Evolutionary conservation across 805 yeast genomes (phyloP), one percentile per base, ranked within the genome.

Genomic region (Starmerella floris): DNA sequence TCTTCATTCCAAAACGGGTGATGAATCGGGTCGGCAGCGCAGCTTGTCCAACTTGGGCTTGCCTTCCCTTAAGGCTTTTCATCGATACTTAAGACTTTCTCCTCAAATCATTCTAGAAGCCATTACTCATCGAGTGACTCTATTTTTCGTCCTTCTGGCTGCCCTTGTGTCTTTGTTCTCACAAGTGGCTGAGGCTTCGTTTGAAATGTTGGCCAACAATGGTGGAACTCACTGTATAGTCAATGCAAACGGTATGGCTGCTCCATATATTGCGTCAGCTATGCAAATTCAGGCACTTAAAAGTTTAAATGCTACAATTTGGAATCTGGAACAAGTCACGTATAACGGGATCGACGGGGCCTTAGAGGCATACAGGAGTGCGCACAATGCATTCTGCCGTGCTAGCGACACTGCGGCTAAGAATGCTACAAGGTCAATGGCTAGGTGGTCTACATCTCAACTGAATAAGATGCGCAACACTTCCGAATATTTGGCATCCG

Each of bases 271-370:
- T 23, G 41, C 38, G 8, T n/a, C 35, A 22, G 23, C 23, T 6
- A n/a, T 35, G 20, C 41, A 25, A 19, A 17, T 16, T 5, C 43
- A 42, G 28, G 15, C 42, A 2, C 10, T 43, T 27, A 34, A 33
- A 23, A 27, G 46, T 26, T n/a, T 44, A 35, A 51, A 44, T 33
- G 45, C 47, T 20, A 45, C 44, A 11, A 34, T 45, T 6, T 48
- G 49, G 48, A 48, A 48, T 19, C 17, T 44, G 33, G 32, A 30
- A 15, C 38, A 36, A 13, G 15, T 32, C 2, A 32, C 44, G 19
- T 3, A 16, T 8, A n/a, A n/a, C 17, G 27, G 36, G 3, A n/a
- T 44, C 10, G 5, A n/a, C 5, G 20, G 23, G 1, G 17, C 32
- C 2, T 13, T 10, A 5, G 32, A 9, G 17, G 17, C 32, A 11